Conservation (phyloP, 2,329 filamentous ascomycete genomes). For the Dothideomycetidae sp. region DNA sequence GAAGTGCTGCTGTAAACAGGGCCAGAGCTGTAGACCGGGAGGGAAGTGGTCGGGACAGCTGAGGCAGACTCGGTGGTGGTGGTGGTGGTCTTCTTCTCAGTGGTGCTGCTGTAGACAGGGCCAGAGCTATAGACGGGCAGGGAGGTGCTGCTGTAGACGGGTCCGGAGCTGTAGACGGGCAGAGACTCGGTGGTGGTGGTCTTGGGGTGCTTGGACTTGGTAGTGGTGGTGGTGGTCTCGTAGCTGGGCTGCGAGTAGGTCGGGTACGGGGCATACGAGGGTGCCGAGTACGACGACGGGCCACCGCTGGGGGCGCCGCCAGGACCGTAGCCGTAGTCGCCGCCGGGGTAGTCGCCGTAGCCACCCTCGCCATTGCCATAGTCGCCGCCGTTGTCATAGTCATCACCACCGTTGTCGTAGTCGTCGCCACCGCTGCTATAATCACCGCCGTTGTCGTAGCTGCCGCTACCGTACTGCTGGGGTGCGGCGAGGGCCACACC, state of each 20-base stretch:
- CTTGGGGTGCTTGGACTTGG: background rate
- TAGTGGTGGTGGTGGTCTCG: background rate
- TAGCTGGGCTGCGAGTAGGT: background rate
- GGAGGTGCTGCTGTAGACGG: background rate
- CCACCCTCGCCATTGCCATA: slow-evolving; percentile 2
- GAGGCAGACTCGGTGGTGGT: slow-evolving; percentile 1
- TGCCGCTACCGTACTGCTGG: background rate
- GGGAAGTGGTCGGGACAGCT: background rate
- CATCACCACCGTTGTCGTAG: background rate
- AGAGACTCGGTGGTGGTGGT: slow-evolving; percentile 2
- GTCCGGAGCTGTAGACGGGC: background rate
- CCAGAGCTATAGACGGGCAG: background rate
- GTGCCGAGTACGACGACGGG: background rate
- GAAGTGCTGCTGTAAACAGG: background rate
- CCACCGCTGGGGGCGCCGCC: background rate
- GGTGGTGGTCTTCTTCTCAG: background rate
- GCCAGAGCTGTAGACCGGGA: background rate
- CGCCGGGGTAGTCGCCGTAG: no score
- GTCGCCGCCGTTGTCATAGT: background rate
- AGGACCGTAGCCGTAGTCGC: background rate
- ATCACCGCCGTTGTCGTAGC: background rate
- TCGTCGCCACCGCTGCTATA: background rate
- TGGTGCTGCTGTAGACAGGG: background rate
- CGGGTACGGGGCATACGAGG: background rate
- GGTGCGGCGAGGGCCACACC: slow-evolving; percentile 6